Conservation (phyloP, 1,284 basidiomycete species). For the Malassezia psittaci region DNA sequence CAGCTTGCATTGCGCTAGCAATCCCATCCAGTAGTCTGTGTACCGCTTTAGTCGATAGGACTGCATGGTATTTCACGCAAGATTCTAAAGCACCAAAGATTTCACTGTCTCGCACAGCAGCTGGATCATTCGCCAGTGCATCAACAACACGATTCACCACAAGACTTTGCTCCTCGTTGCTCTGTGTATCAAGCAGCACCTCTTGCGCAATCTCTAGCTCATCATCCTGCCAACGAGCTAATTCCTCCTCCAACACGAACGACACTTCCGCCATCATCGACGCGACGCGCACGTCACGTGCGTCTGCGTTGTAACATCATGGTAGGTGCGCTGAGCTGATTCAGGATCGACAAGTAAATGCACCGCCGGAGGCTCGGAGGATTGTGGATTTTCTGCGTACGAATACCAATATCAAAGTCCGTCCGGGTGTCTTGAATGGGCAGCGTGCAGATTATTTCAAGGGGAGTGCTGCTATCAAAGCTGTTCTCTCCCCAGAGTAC, state of each 20-base stretch:
- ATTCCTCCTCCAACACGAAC: conserved; percentile 37
- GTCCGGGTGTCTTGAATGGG: conserved; percentile 80
- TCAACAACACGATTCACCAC: conserved; percentile 30
- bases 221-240: conserved; percentile 33
- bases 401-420: conserved; percentile 70
- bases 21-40: conserved; percentile 39
- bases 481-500: conserved; percentile 79
- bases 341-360: conserved; percentile 40
- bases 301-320: not conserved
- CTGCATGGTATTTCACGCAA: conserved; percentile 34
- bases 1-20: conserved; percentile 25
- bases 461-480: conserved; percentile 63
- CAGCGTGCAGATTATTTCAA: conserved; percentile 97
- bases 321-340: conserved; percentile 12
- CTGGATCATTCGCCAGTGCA: conserved; percentile 25
- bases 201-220: conserved; percentile 36
- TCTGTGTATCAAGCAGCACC: conserved; percentile 27
- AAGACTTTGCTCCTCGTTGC: conserved; percentile 22
- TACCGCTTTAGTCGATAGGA: conserved; percentile 24
- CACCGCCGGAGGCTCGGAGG: conserved; percentile 28
- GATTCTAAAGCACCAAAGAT: conserved; percentile 32
- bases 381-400: conserved; percentile 42
- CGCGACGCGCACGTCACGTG: conserved; percentile 2
- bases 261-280: conserved; percentile 3
- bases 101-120: conserved; percentile 22